Base-by-base conservation (phyloP, 257 asterid species). In the Solanum pennellii region DNA sequence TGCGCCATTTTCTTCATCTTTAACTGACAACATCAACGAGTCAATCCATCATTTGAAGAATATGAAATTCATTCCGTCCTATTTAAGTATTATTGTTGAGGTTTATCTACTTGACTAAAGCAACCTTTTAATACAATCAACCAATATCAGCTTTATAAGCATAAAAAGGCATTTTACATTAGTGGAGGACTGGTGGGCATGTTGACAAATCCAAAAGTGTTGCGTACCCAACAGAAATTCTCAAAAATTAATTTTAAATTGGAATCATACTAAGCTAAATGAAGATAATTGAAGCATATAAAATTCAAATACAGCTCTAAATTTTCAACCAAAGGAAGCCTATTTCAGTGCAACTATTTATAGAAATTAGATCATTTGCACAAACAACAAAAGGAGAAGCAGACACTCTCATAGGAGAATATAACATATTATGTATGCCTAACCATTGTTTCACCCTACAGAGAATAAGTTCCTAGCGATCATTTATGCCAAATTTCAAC, bases 1-100 rank as follows among this genome's bases (percentile, higher is more conserved):
- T 91, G 90, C 35, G 96, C 98, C 90, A 94, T 88, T 86, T 89
- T 93, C 89, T 88, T 91, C 88, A 93, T 37, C 83, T 84, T 91
- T 39, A 94, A 89, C 99, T 97, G 94, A 83, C 73, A 83, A 86
- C 25, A 91, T 44, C 39, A 84, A 85, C 31, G 39, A 84, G 85
- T 75, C 33, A 73, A 88, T 23, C 83, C 69, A 49, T 49, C 45
- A 82, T 3, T 49, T 49, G 45, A 82, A 49, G 71, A 10, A 49
- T 31, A 49, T 6, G 31, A 49, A 82, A 5, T 9, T 29, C 35
- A 82, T 49, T 49, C 85, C 5, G 27, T 31, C 45, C 42, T 10
- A 80, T 23, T 49, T 49, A 31, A 82, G 85, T 49, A 82, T 49
- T 65, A 2, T 5, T 16, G 41, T 16, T 45, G 84, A 47, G 42